Conservation (phyloP, 78 protist genomes). For the Dictyostelium purpureum region DNA sequence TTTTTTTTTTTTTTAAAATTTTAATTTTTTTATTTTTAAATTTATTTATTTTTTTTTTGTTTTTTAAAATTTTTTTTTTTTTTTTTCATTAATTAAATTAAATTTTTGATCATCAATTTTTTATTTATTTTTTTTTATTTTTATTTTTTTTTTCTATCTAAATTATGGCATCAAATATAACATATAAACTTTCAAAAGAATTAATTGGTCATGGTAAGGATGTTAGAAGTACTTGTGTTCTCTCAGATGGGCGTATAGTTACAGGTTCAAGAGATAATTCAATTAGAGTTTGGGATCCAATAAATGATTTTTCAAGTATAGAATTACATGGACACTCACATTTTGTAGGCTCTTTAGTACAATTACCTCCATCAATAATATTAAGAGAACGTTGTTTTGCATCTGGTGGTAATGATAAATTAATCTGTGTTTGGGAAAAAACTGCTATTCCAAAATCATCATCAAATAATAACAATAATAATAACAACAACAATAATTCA, state of each 20-base stretch:
- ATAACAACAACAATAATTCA: neutral
- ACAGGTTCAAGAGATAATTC: conserved; percentile 65
- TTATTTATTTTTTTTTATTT: neutral
- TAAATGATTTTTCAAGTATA: neutral
- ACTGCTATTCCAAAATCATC: conserved; percentile 14
- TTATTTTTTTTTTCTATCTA: neutral
- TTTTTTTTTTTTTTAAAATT: neutral
- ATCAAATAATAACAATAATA: neutral
- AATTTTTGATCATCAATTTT: neutral
- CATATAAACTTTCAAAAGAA: conserved; percentile 45
- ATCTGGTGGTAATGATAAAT: conserved; percentile 81
- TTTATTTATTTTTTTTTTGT: neutral
- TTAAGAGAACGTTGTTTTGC: conserved; percentile 37
- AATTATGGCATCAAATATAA: neutral
- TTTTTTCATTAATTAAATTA: neutral
- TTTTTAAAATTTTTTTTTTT: neutral
- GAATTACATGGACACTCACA: conserved; percentile 50
- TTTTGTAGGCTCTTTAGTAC: conserved; percentile 52
- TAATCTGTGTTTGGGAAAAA: conserved; percentile 74
- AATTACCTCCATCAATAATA: conserved; percentile 3
- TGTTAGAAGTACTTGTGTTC: conserved; percentile 50
- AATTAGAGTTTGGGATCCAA: conserved; percentile 65
- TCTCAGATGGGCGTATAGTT: conserved; percentile 42
- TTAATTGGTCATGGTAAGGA: conserved; percentile 53
- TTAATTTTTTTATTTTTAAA: neutral